Conservation (phyloP, 352 stramenopile genomes). For the Phytophthora hibernalis region DNA sequence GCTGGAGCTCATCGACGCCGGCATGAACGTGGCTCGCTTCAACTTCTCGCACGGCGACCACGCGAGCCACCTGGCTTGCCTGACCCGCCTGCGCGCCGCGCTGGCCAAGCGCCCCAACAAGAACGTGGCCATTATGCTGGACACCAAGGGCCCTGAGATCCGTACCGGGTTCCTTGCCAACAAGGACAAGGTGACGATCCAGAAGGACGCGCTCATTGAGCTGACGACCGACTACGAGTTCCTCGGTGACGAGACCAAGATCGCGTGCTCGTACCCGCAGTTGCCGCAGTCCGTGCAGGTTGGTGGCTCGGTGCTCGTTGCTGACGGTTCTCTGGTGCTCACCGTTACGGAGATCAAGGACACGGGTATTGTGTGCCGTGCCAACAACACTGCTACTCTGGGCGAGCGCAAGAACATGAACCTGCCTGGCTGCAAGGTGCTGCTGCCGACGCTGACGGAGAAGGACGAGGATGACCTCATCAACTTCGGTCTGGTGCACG, state of each 20-base stretch:
- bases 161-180: slow-evolving; percentile 89
- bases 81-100: slow-evolving; percentile 65
- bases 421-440: slow-evolving; percentile 91
- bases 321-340: slow-evolving; percentile 94
- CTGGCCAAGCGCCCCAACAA: slow-evolving; percentile 71
- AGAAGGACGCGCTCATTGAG: slow-evolving; percentile 65
- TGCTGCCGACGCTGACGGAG: slow-evolving; percentile 92
- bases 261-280: slow-evolving; percentile 95
- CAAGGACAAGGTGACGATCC: slow-evolving; percentile 73
- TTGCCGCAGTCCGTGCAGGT: slow-evolving; percentile 91
- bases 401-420: slow-evolving; percentile 98
- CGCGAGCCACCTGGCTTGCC: slow-evolving; percentile 75
- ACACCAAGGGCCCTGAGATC: slow-evolving; percentile 97
- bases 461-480: slow-evolving; percentile 94
- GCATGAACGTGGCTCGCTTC: slow-evolving; percentile 97
- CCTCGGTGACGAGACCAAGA: slow-evolving; percentile 76
- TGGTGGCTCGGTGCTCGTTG: slow-evolving; percentile 93
- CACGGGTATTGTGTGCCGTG: slow-evolving; percentile 72
- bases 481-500: slow-evolving; percentile 95
- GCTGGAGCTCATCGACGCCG: slow-evolving; percentile 78
- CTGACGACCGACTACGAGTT: slow-evolving; percentile 72
- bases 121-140: slow-evolving; percentile 93
- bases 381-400: slow-evolving; percentile 85
- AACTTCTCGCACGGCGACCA: slow-evolving; percentile 99
- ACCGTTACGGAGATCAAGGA: slow-evolving; percentile 86